A percentile compares a stretch with the other conserved stretches of the same genome.
Evolutionary conservation across 208 protist species (phyloP).

Genomic region (Crithidia acanthocephali): DNA sequence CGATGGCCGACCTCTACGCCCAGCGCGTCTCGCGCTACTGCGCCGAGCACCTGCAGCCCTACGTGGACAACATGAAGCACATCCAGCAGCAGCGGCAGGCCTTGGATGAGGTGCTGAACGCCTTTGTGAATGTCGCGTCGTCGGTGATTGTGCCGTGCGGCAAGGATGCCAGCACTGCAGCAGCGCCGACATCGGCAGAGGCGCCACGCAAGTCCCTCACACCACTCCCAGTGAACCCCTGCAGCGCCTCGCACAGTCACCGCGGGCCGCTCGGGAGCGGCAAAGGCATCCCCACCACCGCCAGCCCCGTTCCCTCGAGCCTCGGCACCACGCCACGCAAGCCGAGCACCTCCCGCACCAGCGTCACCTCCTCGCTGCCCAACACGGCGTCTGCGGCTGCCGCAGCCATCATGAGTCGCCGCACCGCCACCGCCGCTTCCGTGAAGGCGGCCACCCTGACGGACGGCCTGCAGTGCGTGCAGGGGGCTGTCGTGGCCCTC

Average conservation of each 20-base stretch:
- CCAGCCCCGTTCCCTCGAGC: conserved; percentile 19
- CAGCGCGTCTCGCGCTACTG: conserved; percentile 62
- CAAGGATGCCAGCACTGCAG: not conserved
- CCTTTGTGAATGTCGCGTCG: conserved; percentile 37
- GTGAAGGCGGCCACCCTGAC: conserved; percentile 42
- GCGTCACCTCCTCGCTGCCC: conserved; percentile 18
- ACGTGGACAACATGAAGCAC: conserved; percentile 52
- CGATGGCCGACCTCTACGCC: conserved; percentile 26
- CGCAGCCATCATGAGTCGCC: conserved; percentile 8
- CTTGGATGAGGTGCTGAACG: conserved; percentile 39
- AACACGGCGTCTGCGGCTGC: conserved; percentile 12
- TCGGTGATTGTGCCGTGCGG: conserved; percentile 2
- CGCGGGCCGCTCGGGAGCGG: conserved; percentile 14
- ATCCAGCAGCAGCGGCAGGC: conserved; percentile 46
- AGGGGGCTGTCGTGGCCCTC: conserved; percentile 43
- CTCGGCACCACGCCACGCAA: conserved; percentile 28
- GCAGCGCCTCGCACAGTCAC: conserved; percentile 17
- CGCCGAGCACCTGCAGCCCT: conserved; percentile 57
- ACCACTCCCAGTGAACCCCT: conserved; percentile 8
- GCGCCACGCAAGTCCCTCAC: conserved; percentile 9
- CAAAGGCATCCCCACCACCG: conserved; percentile 1
- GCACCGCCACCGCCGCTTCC: conserved; percentile 12
- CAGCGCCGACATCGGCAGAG: conserved; percentile 9
- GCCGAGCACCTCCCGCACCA: conserved; percentile 16
- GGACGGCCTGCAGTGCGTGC: conserved; percentile 37